These are phyloP conservation scores for Thelonectria rubi DNA, from an alignment of 2,329 filamentous ascomycete genomes.

Conservation along the genomic window DNA sequence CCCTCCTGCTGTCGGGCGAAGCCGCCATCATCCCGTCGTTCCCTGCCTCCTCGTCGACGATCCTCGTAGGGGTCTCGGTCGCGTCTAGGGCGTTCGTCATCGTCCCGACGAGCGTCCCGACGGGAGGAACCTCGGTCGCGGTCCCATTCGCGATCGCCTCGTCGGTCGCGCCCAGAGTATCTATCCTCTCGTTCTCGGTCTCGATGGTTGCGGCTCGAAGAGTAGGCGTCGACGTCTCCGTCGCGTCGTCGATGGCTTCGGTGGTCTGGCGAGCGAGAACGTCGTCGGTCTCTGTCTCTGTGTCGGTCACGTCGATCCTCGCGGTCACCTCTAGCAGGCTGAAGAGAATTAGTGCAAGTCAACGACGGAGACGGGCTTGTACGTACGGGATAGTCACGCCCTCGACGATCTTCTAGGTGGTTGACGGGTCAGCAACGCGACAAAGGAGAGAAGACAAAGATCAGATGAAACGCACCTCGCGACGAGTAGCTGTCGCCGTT, in stretches of 20 bases:
- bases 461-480: slow-evolving; percentile 67
- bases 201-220: slow-evolving; percentile 89
- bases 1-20: slow-evolving; percentile 57
- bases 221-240: slow-evolving; percentile 86
- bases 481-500: slow-evolving; percentile 87
- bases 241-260: slow-evolving; percentile 75
- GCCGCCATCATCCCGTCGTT: slow-evolving; percentile 51
- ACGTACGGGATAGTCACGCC: slow-evolving; percentile 65
- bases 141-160: slow-evolving; percentile 80
- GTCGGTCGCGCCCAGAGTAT: slow-evolving; percentile 76
- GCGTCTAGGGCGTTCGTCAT: slow-evolving; percentile 65
- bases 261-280: slow-evolving; percentile 87
- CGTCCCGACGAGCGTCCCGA: slow-evolving; percentile 71
- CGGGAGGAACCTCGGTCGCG: slow-evolving; percentile 71
- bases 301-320: slow-evolving; percentile 46
- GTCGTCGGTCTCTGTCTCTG: slow-evolving; percentile 62
- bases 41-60: slow-evolving; percentile 61
- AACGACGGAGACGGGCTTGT: not conserved
- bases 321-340: slow-evolving; percentile 42
- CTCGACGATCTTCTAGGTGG: slow-evolving; percentile 59
- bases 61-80: slow-evolving; percentile 66
- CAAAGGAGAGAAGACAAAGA: slow-evolving; percentile 31
- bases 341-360: slow-evolving; percentile 30
- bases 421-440: slow-evolving; percentile 44
- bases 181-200: slow-evolving; percentile 94